Percentiles rank a stretch among this genome's conserved stretches.
Evolutionary conservation across 257 asterid genomes (phyloP).

Genomic region (Solanum ossicruentum): DNA sequence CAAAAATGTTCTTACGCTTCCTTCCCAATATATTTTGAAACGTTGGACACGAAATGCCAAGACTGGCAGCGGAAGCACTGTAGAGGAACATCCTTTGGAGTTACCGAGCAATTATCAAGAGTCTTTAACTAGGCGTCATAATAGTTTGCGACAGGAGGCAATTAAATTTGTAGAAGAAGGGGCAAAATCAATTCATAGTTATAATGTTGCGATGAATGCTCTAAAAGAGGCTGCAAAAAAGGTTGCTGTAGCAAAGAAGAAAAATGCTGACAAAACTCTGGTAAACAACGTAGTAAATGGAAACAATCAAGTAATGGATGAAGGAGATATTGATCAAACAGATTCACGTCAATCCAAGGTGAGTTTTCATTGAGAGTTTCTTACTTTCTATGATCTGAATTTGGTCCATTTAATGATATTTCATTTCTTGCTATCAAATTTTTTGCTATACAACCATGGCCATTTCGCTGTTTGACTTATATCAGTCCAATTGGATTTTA

Average conservation of each 20-base stretch:
- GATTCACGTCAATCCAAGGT: slow-evolving; percentile 53
- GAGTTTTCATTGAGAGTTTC: slow-evolving; percentile 9
- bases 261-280: slow-evolving; percentile 14
- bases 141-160: slow-evolving; percentile 67
- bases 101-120: slow-evolving; percentile 28
- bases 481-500: not conserved
- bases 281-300: slow-evolving; percentile 30
- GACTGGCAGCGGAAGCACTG: slow-evolving; percentile 18
- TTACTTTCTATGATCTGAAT: not conserved
- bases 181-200: slow-evolving; percentile 63
- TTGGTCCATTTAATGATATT: not conserved
- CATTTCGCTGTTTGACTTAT: not conserved
- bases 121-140: slow-evolving; percentile 33
- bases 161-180: slow-evolving; percentile 84
- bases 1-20: slow-evolving; percentile 63
- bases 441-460: not conserved
- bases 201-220: slow-evolving; percentile 64
- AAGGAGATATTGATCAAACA: slow-evolving; percentile 23
- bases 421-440: not conserved
- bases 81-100: slow-evolving; percentile 16
- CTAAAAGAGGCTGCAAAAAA: slow-evolving; percentile 57
- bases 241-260: slow-evolving; percentile 54
- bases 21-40: slow-evolving; percentile 60
- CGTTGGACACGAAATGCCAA: slow-evolving; percentile 89
- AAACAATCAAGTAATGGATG: slow-evolving; percentile 20